Evolutionary conservation across 495 filamentous ascomycete species (phyloP).

Genomic region (Penicillium coprophilum): DNA sequence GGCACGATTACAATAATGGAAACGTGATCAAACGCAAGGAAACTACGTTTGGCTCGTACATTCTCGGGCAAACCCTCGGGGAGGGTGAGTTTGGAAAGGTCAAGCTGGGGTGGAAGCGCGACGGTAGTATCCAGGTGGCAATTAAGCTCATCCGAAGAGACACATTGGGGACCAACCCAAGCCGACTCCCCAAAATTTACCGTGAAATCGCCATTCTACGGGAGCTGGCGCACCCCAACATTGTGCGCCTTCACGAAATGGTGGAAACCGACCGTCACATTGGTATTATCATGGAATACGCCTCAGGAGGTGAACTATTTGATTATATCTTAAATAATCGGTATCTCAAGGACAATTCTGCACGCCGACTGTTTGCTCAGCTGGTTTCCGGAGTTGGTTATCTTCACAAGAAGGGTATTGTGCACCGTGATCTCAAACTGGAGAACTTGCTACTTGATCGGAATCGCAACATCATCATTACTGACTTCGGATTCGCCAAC

Average conservation of each 20-base stretch:
- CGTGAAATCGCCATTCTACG: conserved; percentile 90
- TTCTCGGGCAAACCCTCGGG: conserved; percentile 92
- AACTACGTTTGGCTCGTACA: conserved; percentile 90
- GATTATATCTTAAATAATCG: conserved; percentile 97
- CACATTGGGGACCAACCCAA: conserved; percentile 79
- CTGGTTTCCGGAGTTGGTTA: conserved; percentile 96
- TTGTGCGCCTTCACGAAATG: conserved; percentile 97
- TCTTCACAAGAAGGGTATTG: conserved; percentile 98
- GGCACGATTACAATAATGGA: conserved; percentile 70
- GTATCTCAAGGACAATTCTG: conserved; percentile 90
- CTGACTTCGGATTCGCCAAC: conserved; percentile 98
- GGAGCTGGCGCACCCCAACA: conserved; percentile 89
- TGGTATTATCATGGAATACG: conserved; percentile 97
- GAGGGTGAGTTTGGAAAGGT: conserved; percentile 99
- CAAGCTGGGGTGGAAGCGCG: conserved; percentile 98
- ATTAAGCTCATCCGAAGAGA: conserved; percentile 98
- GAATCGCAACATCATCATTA: conserved; percentile 98
- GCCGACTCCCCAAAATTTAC: conserved; percentile 91
- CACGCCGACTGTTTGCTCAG: conserved; percentile 90
- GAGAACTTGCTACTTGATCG: conserved; percentile 95
- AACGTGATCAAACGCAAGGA: conserved; percentile 62
- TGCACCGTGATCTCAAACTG: conserved; percentile 95
- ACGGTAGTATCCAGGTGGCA: conserved; percentile 90
- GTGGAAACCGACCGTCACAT: conserved; percentile 95
- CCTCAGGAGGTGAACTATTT: conserved; percentile 95